Base-by-base conservation (phyloP, 2,329 filamentous ascomycete genomes). In the Aspergillus caelatus region DNA sequence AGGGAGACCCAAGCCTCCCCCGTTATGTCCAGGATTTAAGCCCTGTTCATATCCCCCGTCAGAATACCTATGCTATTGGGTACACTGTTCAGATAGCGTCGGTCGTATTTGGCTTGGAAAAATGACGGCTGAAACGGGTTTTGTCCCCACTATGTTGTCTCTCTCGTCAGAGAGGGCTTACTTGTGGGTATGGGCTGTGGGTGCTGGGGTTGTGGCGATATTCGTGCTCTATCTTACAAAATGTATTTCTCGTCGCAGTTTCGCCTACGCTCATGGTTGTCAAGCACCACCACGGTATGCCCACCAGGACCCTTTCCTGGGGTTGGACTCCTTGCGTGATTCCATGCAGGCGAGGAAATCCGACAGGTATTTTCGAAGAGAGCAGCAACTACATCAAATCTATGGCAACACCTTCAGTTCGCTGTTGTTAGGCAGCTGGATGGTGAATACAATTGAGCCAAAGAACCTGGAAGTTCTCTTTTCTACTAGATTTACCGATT, bases 401-500 rank as follows among this genome's bases (percentile, higher is more conserved):
- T 58, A 46, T 50, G 39, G 30, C 14, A 36, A 36, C 14, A 36
- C 34, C 2, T 36, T 36, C 14, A 36, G 6, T 5, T 36, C 34
- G 34, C 32, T 58, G 26, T 41, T 36, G 9, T 58, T 43, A n/a
- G 56, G 19, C 41, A 58, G 41, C 48, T 58, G 56, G 56, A 21
- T 48, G 16, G 41, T 58, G 56, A 58, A 58, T 28, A 58, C 56
- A 9, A 58, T 58, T 28, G 56, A 58, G 23, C 56, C 56, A n/a
- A 30, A 50, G 23, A 58, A 58, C 32, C 39, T 58, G 14, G 39
- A 46, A 50, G 56, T 30, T 28, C 41, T 58, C 19, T 58, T 58
- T 16, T 58, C 56, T 30, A 58, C 41, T 4, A 58, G 23, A 21
- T 58, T 58, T 43, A 21, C 36, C 19, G 41, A 58, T 43, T 58